Evolutionary conservation across 441 rosid genomes (phyloP).

Genomic region (Euphorbia celastroides): DNA sequence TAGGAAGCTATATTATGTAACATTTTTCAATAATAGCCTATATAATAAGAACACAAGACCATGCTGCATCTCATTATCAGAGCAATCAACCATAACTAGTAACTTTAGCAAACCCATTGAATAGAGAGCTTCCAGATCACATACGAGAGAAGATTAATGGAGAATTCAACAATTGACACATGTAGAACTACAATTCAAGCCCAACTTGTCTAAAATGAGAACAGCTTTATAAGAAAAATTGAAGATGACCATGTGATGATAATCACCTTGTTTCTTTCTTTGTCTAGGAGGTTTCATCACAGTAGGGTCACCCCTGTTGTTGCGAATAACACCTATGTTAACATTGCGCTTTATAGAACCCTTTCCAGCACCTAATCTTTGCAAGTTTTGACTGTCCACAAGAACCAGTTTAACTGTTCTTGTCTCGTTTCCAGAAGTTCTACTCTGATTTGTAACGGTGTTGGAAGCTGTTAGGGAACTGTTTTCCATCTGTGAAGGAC

Average conservation of each 20-base stretch:
- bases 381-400: slow-evolving; percentile 73
- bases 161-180: not conserved
- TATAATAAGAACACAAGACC: no score
- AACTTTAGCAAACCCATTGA: not conserved
- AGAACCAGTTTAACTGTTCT: slow-evolving; percentile 65
- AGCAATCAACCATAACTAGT: not conserved
- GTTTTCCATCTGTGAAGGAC: slow-evolving; percentile 69
- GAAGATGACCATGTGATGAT: slow-evolving; percentile 3
- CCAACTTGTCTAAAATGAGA: not conserved
- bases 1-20: not conserved
- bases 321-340: slow-evolving; percentile 47
- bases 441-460: slow-evolving; percentile 49
- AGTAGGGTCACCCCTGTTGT: slow-evolving; percentile 56
- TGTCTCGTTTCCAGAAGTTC: slow-evolving; percentile 56
- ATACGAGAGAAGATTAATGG: not conserved
- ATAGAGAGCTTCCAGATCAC: not conserved
- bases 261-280: slow-evolving; percentile 72
- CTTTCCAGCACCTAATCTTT: slow-evolving; percentile 69
- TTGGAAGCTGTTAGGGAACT: slow-evolving; percentile 49
- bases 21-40: not conserved
- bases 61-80: not conserved
- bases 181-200: not conserved
- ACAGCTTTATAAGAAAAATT: not conserved
- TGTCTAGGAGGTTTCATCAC: slow-evolving; percentile 66
- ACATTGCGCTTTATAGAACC: slow-evolving; percentile 59